Evolutionary conservation across 2,329 filamentous ascomycete species (phyloP).

Genomic region (Colletotrichum simmondsii): DNA sequence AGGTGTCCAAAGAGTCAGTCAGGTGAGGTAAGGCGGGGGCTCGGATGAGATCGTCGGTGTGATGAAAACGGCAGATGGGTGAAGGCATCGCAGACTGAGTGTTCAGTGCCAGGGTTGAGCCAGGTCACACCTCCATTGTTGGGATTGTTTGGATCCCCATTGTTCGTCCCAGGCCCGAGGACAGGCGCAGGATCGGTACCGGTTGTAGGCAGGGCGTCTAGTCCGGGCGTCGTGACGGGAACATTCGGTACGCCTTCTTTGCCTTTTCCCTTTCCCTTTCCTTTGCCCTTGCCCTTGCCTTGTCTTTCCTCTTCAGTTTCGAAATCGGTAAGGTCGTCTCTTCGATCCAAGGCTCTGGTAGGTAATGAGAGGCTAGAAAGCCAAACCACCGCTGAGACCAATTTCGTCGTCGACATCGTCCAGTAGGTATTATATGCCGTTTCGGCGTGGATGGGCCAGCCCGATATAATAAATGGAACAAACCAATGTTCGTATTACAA

Average conservation of each 20-base stretch:
- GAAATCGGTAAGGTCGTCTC: background rate
- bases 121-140: conserved; percentile 2
- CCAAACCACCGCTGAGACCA: conserved; percentile 11
- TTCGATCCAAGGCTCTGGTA: conserved; percentile 1
- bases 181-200: background rate
- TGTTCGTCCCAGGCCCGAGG: background rate
- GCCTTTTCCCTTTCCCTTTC: conserved; percentile 16
- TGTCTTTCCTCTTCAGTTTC: background rate
- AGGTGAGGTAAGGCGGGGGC: background rate
- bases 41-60: background rate
- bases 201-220: background rate
- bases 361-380: background rate
- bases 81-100: background rate
- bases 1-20: background rate
- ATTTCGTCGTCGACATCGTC: conserved; percentile 18
- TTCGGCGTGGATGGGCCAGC: conserved; percentile 18
- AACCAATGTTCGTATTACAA: background rate
- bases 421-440: background rate
- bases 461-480: background rate
- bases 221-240: background rate
- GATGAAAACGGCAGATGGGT: background rate
- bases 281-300: conserved; percentile 18
- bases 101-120: conserved; percentile 1
- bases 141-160: background rate
- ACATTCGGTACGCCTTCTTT: background rate